A percentile compares a stretch with the other conserved stretches of the same genome.
Evolutionary conservation across 495 filamentous ascomycete species (phyloP).

Genomic region (Penicillium waksmanii): DNA sequence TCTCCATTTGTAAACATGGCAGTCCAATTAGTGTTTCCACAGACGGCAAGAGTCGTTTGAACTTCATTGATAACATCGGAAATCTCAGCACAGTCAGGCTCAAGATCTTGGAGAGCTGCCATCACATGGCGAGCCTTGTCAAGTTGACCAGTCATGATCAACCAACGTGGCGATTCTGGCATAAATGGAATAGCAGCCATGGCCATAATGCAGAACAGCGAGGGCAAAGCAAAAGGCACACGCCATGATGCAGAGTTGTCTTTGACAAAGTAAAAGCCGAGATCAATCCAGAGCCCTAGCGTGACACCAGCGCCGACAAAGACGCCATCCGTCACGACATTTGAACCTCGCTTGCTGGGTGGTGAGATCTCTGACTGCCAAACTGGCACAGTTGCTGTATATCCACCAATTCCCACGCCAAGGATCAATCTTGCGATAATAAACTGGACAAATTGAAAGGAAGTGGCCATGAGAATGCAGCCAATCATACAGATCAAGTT

Average conservation of each 20-base stretch:
- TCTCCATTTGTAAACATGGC: slow-evolving; percentile 30
- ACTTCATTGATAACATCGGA: slow-evolving; percentile 35
- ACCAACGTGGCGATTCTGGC: slow-evolving; percentile 63
- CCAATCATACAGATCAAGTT: slow-evolving; percentile 37
- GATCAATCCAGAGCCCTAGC: slow-evolving; percentile 47
- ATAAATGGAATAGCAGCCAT: slow-evolving; percentile 60
- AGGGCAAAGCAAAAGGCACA: slow-evolving; percentile 52
- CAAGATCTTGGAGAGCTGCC: slow-evolving; percentile 30
- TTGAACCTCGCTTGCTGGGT: slow-evolving; percentile 40
- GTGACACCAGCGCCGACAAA: slow-evolving; percentile 59
- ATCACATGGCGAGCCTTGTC: slow-evolving; percentile 50
- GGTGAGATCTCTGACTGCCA: slow-evolving; percentile 55
- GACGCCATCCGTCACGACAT: slow-evolving; percentile 44
- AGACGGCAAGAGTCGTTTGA: slow-evolving; percentile 34
- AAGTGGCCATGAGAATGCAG: slow-evolving; percentile 46
- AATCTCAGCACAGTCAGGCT: slow-evolving; percentile 30
- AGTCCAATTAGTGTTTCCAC: slow-evolving; percentile 19
- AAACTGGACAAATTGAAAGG: slow-evolving; percentile 37
- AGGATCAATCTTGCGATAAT: slow-evolving; percentile 56
- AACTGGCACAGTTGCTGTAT: slow-evolving; percentile 44
- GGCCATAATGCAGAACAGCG: slow-evolving; percentile 62
- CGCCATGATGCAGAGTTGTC: slow-evolving; percentile 51
- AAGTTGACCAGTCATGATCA: slow-evolving; percentile 54
- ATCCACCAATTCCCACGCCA: slow-evolving; percentile 61
- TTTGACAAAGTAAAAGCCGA: slow-evolving; percentile 49